Base-by-base conservation (phyloP, 768 basidiomycete species). In the Psilocybe azurescens region DNA sequence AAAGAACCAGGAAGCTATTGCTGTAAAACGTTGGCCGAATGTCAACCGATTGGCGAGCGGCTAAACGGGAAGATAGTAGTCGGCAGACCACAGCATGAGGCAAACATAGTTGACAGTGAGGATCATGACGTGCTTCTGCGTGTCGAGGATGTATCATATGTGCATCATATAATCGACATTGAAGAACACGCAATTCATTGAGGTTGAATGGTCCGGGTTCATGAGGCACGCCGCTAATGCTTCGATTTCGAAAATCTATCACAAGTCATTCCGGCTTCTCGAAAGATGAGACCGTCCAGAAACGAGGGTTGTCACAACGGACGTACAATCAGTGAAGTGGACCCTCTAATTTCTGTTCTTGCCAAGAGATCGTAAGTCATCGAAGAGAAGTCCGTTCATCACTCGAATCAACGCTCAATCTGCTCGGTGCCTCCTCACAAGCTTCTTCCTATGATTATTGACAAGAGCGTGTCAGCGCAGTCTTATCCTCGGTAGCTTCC, bases 401-500 rank as follows among this genome's bases (percentile, higher is more conserved):
- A 24, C 32, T 39, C 44, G 48, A 57, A 57, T 38, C 56, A 16
- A 39, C 50, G 58, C 36, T 41, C 39, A 41, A 52, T 52, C 50
- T 52, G 50, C 58, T 32, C 49, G 50, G 38, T 52, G 36, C 41
- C 58, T 59, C 33, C 8, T 29, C 48, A 20, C 9, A 36, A 50
- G 16, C n/a, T 16, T 28, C 58, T 51, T 59, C 58, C 29, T 59
- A 51, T 24, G 18, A n/a, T 39, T 38, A 13, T 36, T 59, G 18
- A 32, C 28, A 52, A 16, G 30, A 10, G n/a, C 58, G n/a, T 52
- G 58, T 41, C 49, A 38, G 38, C 28, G 55, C 28, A 44, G 28
- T 16, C 11, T 9, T 44, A 16, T 44, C 24, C 36, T 59, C 58
- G 58, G 57, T 58, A 58, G 47, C 32, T 38, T 36, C 57, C 57